Evolutionary conservation across 768 basidiomycete genomes (phyloP), one percentile per base, ranked within the genome.

Genomic region (Lanmaoa rubissima): DNA sequence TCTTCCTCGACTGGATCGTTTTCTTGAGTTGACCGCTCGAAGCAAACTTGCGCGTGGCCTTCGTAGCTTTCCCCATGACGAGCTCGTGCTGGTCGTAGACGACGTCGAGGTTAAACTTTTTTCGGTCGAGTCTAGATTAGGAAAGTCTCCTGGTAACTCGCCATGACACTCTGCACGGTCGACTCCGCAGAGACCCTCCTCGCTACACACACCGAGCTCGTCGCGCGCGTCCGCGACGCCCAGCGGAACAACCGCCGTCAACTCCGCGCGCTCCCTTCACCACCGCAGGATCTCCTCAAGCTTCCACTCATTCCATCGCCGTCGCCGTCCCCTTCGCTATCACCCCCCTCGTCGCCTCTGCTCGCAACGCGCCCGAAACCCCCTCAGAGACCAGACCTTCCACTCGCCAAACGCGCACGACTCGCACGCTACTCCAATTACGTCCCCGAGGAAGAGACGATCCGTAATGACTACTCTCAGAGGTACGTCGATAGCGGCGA

Each of bases 391-490:
- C 63, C 72, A 70, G 82, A 84, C 52, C 66, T 84, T 6, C 81
- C 86, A 1, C 85, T 85, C n/a, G 80, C 84, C 7, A 94, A 94
- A 68, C 82, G 84, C 5, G 88, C 89, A 0, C 81, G 90, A 4
- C 75, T 82, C 7, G 78, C 81, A 21, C 79, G 88, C 36, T 94
- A 92, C 61, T 69, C 70, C 35, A 94, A 95, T 66, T 95, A 96
- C 62, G 81, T 94, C 16, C 87, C 91, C 1, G 92, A 94, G 59
- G 96, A 99, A 68, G 96, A 99, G 71, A 98, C 94, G 0, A 90
- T 99, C 43, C 82, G 97, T 47, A 98, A 97, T 64, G 95, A 99
- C 75, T 94, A 95, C 67, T 92, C 90, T 0, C 88, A 89, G 71
- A 78, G 88, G 61, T 98, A 96, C 71, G 93, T 95, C 35, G 87